phyloP scores from a whole-genome alignment of 2,329 filamentous ascomycete genomes.

The Cercospora nicotianae region DNA sequence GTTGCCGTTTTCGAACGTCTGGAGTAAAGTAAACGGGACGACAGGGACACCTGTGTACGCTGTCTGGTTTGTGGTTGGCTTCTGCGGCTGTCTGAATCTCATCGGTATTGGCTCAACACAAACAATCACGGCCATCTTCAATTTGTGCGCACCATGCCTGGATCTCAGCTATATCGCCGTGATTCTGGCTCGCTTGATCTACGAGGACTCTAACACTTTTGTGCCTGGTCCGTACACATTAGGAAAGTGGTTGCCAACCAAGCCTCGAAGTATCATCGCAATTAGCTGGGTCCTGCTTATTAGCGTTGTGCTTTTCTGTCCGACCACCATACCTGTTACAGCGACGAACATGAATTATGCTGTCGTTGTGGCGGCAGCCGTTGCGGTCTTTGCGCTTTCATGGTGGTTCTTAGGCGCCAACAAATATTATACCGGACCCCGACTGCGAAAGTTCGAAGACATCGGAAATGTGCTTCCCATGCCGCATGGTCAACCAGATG shows the following conservation, averaged over 20 bases:
- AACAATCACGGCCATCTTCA: conserved; percentile 54
- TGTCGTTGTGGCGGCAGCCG: conserved; percentile 49
- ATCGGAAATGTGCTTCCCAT: neutral
- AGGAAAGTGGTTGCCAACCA: conserved; percentile 47
- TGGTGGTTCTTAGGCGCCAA: conserved; percentile 45
- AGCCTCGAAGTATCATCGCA: conserved; percentile 49
- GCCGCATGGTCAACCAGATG: neutral
- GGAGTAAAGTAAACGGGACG: conserved; percentile 47
- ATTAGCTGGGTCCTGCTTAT: conserved; percentile 64
- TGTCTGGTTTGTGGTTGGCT: conserved; percentile 64
- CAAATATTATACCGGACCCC: conserved; percentile 60
- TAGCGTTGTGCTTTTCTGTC: conserved; percentile 59
- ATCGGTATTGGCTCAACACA: conserved; percentile 54
- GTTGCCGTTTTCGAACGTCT: conserved; percentile 40
- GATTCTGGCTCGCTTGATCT: conserved; percentile 51
- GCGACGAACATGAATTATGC: conserved; percentile 52
- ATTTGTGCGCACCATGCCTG: conserved; percentile 49
- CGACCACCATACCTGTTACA: conserved; percentile 46
- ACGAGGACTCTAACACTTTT: conserved; percentile 8
- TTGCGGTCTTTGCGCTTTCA: conserved; percentile 49
- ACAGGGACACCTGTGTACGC: conserved; percentile 63
- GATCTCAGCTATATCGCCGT: conserved; percentile 61
- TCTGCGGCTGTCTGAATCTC: conserved; percentile 54
- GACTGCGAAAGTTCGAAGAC: conserved; percentile 54
- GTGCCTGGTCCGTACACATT: conserved; percentile 37